A percentile compares a stretch with the other conserved stretches of the same genome.
Conservation (phyloP, 148 eudicot species). For the Rhododendron simsii region DNA sequence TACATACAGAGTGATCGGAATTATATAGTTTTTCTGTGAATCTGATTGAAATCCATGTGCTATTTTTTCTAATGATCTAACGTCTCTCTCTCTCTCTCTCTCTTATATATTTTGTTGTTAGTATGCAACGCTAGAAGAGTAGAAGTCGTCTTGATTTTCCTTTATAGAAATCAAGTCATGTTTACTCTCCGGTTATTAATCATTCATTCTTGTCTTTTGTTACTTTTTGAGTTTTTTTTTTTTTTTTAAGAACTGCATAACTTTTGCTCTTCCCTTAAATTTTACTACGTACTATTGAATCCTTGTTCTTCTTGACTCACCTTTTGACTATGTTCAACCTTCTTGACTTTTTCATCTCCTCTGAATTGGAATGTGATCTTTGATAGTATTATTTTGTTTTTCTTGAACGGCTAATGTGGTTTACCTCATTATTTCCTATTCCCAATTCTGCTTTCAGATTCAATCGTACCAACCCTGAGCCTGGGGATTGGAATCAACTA, state of each 20-base stretch:
- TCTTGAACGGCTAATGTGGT: not conserved
- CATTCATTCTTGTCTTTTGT: not conserved
- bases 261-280: not conserved
- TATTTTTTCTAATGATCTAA: not conserved
- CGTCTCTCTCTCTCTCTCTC: not conserved
- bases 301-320: not conserved
- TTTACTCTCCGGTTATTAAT: not conserved
- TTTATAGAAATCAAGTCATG: not conserved
- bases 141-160: not conserved
- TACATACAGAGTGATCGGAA: not conserved
- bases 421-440: not conserved
- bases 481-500: conserved; percentile 77
- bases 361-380: not conserved
- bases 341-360: not conserved
- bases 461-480: conserved; percentile 21
- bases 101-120: not conserved
- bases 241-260: not conserved
- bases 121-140: not conserved
- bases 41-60: not conserved
- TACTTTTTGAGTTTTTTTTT: too few species aligned
- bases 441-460: conserved; percentile 29
- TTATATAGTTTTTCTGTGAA: not conserved
- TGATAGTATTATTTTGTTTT: not conserved
- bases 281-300: not conserved
- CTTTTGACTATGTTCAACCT: not conserved